These are phyloP conservation scores for Trypanosoma cruzi DNA, from an alignment of 208 protist species.

Conservation along the genomic window DNA sequence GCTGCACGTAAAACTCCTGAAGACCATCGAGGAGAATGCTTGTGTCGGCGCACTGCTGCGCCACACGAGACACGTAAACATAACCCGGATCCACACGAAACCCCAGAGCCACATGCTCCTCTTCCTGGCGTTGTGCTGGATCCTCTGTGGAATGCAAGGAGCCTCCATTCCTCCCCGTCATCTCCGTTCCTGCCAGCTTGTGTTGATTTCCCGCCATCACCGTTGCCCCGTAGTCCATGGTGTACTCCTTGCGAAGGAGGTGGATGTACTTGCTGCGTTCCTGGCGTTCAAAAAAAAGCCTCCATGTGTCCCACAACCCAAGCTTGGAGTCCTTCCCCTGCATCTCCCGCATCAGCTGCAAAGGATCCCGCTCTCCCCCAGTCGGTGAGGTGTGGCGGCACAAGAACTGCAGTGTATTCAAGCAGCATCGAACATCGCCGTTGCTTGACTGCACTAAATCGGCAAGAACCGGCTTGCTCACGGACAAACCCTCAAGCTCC, in stretches of 20 bases:
- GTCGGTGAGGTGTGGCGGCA: constrained; percentile 6
- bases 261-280: constrained; percentile 65
- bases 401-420: constrained; percentile 87
- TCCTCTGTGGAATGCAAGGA: neutral
- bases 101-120: constrained; percentile 34
- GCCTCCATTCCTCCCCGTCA: neutral
- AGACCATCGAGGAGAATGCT: constrained; percentile 63
- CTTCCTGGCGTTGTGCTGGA: neutral
- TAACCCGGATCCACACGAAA: constrained; percentile 81
- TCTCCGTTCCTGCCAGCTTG: neutral
- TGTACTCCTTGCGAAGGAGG: constrained; percentile 62
- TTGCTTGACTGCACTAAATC: constrained; percentile 62
- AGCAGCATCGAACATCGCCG: constrained; percentile 85
- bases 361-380: neutral
- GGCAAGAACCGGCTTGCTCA: constrained; percentile 49
- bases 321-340: constrained; percentile 62
- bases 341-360: constrained; percentile 56
- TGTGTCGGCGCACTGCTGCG: constrained; percentile 33
- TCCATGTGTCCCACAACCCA: constrained; percentile 48
- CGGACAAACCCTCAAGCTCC: constrained; percentile 29
- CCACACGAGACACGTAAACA: constrained; percentile 52
- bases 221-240: constrained; percentile 61
- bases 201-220: constrained; percentile 12
- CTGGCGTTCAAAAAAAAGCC: constrained; percentile 41
- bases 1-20: constrained; percentile 72